Conservation (phyloP, 2,329 filamentous ascomycete genomes). For the Cyphellophora europaea region DNA sequence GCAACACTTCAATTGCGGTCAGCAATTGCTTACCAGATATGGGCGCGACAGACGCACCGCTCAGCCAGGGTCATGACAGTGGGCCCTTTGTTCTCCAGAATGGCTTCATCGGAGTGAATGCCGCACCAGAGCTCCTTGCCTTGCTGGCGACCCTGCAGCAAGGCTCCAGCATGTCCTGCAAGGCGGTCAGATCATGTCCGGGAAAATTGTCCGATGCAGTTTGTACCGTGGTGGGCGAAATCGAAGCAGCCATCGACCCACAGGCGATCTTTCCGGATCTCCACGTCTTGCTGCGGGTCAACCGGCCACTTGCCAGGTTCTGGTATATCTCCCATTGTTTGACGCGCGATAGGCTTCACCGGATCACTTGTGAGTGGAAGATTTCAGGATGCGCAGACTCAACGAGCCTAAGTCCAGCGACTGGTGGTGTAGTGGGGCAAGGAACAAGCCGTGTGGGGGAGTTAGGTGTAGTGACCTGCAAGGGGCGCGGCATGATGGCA, state of each 20-base stretch:
- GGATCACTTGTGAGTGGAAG: too few relatives aligned
- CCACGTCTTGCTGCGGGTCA: constrained; percentile 50
- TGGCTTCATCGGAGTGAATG: constrained; percentile 91
- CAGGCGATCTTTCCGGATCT: constrained; percentile 60
- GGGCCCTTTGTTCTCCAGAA: constrained; percentile 92
- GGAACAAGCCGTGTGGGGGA: too few relatives aligned
- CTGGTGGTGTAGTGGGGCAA: too few relatives aligned
- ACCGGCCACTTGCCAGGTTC: constrained; percentile 53
- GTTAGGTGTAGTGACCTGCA: too few relatives aligned
- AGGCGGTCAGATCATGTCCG: constrained; percentile 2
- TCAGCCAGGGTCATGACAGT: constrained; percentile 93
- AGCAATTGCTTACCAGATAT: constrained; percentile 3
- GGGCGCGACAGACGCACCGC: constrained; percentile 44
- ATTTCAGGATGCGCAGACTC: too few relatives aligned
- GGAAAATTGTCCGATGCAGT: background rate
- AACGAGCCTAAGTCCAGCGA: too few relatives aligned
- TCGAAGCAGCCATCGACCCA: constrained; percentile 99
- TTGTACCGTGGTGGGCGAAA: constrained; percentile 89
- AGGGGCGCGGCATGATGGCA: too few relatives aligned
- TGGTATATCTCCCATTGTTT: constrained; percentile 36
- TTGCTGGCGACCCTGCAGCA: constrained; percentile 88
- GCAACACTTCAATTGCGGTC: constrained; percentile 60
- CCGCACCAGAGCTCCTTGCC: constrained; percentile 84
- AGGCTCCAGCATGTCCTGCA: constrained; percentile 85
- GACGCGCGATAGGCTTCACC: too few relatives aligned